Base-by-base conservation (phyloP, 345 rosid species). In the Gossypium thurberi region DNA sequence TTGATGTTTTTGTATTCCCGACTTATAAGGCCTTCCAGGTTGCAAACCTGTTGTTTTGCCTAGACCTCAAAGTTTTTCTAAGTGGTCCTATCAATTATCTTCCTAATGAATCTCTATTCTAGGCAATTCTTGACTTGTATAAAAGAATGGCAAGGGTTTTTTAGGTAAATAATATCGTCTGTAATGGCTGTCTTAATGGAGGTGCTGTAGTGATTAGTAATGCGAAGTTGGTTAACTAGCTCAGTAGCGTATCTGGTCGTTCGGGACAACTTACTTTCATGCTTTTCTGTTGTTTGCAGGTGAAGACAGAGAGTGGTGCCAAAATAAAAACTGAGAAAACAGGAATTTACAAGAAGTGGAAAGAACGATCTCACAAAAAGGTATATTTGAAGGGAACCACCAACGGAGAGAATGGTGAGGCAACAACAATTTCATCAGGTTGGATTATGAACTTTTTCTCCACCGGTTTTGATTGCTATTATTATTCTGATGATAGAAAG, bases 301-400 rank as follows among this genome's bases (percentile, higher is more conserved):
- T 95, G 67, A 95, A 87, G 81, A 92, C 97, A 43, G 96, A 95
- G 88, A 79, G 96, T 84, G 99, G 99, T 59, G 90, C 91, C 6
- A 91, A 87, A 80, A 89, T 88, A 51, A 92, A 77, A 67, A 82
- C 90, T 74, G 80, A 57, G 55, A 92, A 84, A 77, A 87, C 91
- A 44, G 99, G 97, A 61, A 87, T 92, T 77, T 95, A 95, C 89
- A 88, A 95, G 84, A 95, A 79, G 81, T 95, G 99, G 98, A 85
- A 91, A 79, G 91, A 88, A 37, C 81, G 55, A 64, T 82, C 94
- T 21, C 99, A 95, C 79, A 84, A 71, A 78, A 83, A 78, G 68
- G 89, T 83, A 20, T 89, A 81, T 76, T 74, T 82, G 65, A 87
- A 47, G 78, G 89, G 89, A 77, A 68, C 82, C 6, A 65, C 60